Evolutionary conservation across 805 yeast genomes (phyloP), one percentile per base, ranked within the genome.

Genomic region (Myxozyma udenii): DNA sequence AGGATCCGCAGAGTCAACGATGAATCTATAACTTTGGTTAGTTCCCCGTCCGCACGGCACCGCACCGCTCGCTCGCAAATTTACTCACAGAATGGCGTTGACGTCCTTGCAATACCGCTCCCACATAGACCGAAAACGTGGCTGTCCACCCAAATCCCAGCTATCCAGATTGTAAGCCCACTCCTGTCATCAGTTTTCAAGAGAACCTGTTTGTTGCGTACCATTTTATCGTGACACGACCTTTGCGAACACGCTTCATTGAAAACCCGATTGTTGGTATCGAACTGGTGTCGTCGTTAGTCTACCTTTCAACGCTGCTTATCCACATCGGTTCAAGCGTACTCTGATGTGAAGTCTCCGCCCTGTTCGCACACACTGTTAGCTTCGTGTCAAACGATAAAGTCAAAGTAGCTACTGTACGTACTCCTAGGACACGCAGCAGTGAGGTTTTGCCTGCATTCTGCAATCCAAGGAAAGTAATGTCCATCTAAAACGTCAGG

Each of bases 91-190:
- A 33, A 68, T 68, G 12, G 71, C 71, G 45, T 61, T 61, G 44
- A 66, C 70, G 9, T 71, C 71, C 43, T 66, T 61, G 51, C 73
- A 68, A 48, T 68, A 68, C 19, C 72, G 61, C 42, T 69, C 72
- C 72, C 72, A 68, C 72, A 68, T 68, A 25, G 69, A 61, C 44
- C 72, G 48, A 56, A 68, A 68, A 32, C 72, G 58, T 5, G 72
- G 71, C 55, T 68, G 72, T 1, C 72, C 72, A 7, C 72, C 72
- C 36, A 68, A 58, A 64, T 68, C 72, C 72, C 72, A 68, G 60
- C 69, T 65, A 33, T 4, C 21, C 12, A n/a, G 2, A n/a, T 22
- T 37, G 9, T 18, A 37, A 5, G 11, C 4, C 18, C 3, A 16
- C 32, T 24, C 5, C 2, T 25, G 14, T 18, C 38, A 4, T 36